Conservation (phyloP, 1,284 basidiomycete genomes). For the Naganishia albida region DNA sequence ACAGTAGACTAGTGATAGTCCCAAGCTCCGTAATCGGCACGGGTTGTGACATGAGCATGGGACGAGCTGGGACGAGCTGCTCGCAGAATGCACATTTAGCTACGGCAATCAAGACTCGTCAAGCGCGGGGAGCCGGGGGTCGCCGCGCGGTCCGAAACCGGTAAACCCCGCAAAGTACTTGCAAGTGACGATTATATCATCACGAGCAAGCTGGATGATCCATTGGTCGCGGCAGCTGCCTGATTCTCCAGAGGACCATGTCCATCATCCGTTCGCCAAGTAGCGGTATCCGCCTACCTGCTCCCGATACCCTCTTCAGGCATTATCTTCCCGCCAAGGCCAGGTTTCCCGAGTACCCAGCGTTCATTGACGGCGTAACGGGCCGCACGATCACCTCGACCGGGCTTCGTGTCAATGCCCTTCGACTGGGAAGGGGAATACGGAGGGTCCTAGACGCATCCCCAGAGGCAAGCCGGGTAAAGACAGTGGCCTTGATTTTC, state of each 20-base stretch:
- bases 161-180: neutral
- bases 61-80: too few relatives aligned
- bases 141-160: neutral
- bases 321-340: constrained; percentile 10
- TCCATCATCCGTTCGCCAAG: constrained; percentile 9
- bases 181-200: neutral
- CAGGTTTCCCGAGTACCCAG: constrained; percentile 21
- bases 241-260: neutral
- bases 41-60: too few relatives aligned
- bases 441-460: neutral
- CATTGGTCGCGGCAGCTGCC: neutral
- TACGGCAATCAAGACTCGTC: too few relatives aligned
- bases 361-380: constrained; percentile 30
- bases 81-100: too few relatives aligned
- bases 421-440: constrained; percentile 26
- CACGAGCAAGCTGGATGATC: too few relatives aligned
- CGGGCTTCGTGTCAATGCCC: constrained; percentile 27
- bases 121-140: too few relatives aligned
- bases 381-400: constrained; percentile 23
- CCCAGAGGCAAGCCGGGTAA: neutral
- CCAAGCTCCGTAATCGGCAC: too few relatives aligned
- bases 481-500: constrained; percentile 39
- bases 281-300: neutral
- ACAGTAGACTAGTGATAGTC: neutral
- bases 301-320: constrained; percentile 6